phyloP scores from a whole-genome alignment of 495 filamentous ascomycete species.

The Copromyces sp. region DNA sequence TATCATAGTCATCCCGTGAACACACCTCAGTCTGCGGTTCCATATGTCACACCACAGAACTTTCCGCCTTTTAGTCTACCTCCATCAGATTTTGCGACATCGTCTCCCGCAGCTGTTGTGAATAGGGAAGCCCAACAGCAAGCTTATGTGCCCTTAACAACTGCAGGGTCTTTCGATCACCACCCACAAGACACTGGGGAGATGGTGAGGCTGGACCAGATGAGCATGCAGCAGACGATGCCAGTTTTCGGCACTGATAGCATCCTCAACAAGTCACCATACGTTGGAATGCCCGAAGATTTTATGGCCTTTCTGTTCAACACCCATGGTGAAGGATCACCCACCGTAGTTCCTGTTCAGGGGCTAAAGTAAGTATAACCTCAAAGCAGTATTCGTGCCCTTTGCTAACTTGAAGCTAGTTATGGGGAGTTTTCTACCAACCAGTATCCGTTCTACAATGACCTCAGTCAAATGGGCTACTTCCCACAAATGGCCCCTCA shows the following conservation, averaged over 20 bases:
- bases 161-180: conserved; percentile 35
- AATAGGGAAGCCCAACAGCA: conserved; percentile 20
- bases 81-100: conserved; percentile 39
- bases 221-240: conserved; percentile 57
- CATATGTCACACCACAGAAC: conserved; percentile 41
- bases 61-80: conserved; percentile 47
- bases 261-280: conserved; percentile 70
- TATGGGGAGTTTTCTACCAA: conserved; percentile 39
- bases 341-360: conserved; percentile 36
- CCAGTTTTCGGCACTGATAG: conserved; percentile 78
- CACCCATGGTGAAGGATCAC: conserved; percentile 39
- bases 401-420: conserved; percentile 25
- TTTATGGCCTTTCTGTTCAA: conserved; percentile 90
- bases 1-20: conserved; percentile 36
- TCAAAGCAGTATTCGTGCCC: background rate
- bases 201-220: conserved; percentile 54
- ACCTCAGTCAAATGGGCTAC: conserved; percentile 39
- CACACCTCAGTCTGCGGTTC: conserved; percentile 34
- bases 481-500: conserved; percentile 49
- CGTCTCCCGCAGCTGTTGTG: conserved; percentile 16
- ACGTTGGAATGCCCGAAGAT: conserved; percentile 75
- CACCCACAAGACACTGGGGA: conserved; percentile 38
- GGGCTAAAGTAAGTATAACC: conserved; percentile 36
- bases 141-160: conserved; percentile 28
- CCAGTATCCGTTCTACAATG: conserved; percentile 41